A percentile compares a stretch with the other conserved stretches of the same genome.
These are phyloP conservation scores for Alternaria sp. DNA, from an alignment of 2,329 filamentous ascomycete genomes.

Conservation along the genomic window DNA sequence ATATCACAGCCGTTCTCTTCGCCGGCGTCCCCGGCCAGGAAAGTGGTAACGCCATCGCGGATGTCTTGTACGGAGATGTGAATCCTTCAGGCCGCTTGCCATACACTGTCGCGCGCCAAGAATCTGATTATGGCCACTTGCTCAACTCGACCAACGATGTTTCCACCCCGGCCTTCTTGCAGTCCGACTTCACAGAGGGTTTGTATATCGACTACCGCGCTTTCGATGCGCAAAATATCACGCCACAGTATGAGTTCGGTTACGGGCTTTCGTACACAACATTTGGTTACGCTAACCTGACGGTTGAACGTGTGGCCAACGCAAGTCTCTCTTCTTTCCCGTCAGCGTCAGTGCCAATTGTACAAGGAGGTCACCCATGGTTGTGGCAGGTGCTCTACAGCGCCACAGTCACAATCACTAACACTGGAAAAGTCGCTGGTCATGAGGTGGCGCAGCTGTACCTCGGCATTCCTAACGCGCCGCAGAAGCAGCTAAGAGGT, in stretches of 20 bases:
- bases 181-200: conserved; percentile 77
- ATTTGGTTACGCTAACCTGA: conserved; percentile 73
- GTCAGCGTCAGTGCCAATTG: conserved; percentile 24
- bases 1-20: conserved; percentile 83
- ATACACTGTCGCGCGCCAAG: conserved; percentile 77
- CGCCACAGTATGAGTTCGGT: conserved; percentile 81
- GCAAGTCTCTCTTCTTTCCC: conserved; percentile 23
- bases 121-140: conserved; percentile 71
- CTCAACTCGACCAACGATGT: conserved; percentile 55
- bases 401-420: conserved; percentile 71
- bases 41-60: conserved; percentile 76
- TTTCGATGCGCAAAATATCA: conserved; percentile 70
- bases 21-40: conserved; percentile 83
- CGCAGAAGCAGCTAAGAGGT: conserved; percentile 70
- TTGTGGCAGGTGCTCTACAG: conserved; percentile 74
- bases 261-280: conserved; percentile 78
- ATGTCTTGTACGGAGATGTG: conserved; percentile 79
- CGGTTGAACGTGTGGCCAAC: conserved; percentile 62
- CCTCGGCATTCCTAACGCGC: conserved; percentile 69
- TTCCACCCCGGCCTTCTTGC: conserved; percentile 69
- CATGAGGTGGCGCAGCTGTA: conserved; percentile 79
- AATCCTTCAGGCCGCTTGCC: conserved; percentile 77
- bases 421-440: conserved; percentile 70
- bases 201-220: conserved; percentile 81
- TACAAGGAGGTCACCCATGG: conserved; percentile 50